Evolutionary conservation across 305 asterid genomes (phyloP), one percentile per base, ranked within the genome.

Genomic region (Fraxinus albicans): DNA sequence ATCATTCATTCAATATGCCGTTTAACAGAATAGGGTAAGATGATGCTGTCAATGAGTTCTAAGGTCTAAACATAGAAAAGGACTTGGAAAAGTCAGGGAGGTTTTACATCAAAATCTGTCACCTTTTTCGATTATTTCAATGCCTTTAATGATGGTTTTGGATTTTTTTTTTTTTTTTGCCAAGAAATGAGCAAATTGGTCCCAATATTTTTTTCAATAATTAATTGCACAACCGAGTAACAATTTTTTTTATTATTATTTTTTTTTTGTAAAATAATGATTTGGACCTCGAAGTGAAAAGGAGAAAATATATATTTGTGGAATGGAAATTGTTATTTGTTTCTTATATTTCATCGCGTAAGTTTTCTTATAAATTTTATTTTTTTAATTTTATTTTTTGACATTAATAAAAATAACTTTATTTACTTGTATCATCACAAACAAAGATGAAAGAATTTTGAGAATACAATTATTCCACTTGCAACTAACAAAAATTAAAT

Each of bases 11-110:
- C 31, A 8, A 38, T 31, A 60, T 47, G 58, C 5, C 19, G 58
- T 47, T 15, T 13, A 21, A 34, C 27, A 47, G 4, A 15, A 40
- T 34, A 63, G 80, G 94, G 89, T 88, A 10, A 78, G 77, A 53
- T 84, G 91, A 83, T 82, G 65, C 72, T 85, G n/a, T 88, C 89
- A 33, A 82, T 73, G 73, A 27, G 89, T 85, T 87, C 15, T 6
- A 1, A 12, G 29, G 90, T 87, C 91, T 13, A 80, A 70, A 79
- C 78, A 72, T 35, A 74, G 91, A 90, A 77, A 88, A 69, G 6
- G 87, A 88, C 79, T 13, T 15, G 13, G 78, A 67, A 80, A n/a
- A 31, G 27, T 77, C 9, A 3, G 44, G 72, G 81, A 74, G 88
- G 87, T 88, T 85, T 79, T 84, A 84, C 33, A 84, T 88, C 87